These are phyloP conservation scores for Eucalyptus polyanthemos DNA, from an alignment of 345 rosid genomes.

Conservation along the genomic window DNA sequence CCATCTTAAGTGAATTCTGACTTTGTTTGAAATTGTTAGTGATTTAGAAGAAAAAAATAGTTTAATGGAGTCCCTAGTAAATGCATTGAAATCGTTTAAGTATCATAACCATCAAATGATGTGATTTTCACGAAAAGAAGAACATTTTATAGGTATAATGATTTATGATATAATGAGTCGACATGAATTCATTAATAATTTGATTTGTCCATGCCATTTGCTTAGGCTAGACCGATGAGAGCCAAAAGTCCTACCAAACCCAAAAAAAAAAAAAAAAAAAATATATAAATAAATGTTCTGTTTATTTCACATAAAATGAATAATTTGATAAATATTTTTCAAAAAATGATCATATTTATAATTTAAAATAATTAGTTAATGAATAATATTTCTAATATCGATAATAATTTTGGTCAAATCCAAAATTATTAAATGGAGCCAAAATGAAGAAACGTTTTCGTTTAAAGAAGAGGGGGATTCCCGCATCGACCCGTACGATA, in stretches of 20 bases:
- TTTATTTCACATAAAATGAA: accelerated
- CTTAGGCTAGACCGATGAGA: background rate
- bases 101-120: accelerated
- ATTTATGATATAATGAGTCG: accelerated
- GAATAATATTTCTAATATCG: no score
- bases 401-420: no score
- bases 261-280: background rate
- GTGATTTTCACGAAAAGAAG: accelerated
- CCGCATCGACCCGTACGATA: no score
- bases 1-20: background rate
- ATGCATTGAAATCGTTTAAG: accelerated
- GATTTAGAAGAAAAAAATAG: accelerated
- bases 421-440: no score
- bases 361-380: no score
- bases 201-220: background rate
- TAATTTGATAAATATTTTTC: no score
- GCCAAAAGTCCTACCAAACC: background rate
- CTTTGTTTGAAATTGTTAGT: no score
- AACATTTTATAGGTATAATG: no score
- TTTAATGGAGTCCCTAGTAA: background rate
- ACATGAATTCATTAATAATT: background rate
- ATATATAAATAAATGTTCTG: background rate
- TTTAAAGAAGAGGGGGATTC: no score
- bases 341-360: accelerated
- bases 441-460: no score